Evolutionary conservation across 129 eudicot species (phyloP).

Genomic region (Ambrosia trifida): DNA sequence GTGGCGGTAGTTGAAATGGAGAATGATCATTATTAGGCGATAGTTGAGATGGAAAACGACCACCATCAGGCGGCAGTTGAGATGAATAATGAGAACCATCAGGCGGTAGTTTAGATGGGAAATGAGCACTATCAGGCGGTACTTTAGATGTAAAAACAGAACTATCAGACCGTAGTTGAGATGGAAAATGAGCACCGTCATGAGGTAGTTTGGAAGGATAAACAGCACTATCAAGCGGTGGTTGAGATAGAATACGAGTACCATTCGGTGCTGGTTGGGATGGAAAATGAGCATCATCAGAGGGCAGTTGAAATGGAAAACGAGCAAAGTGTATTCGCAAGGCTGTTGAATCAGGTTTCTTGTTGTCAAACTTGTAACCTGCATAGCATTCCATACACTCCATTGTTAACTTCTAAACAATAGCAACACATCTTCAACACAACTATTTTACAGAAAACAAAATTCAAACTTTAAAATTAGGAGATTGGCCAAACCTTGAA

Average conservation of each 20-base stretch:
- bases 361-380: constrained; percentile 91
- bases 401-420: constrained; percentile 8
- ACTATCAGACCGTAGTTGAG: background rate
- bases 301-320: constrained; percentile 55
- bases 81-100: background rate
- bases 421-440: background rate
- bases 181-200: constrained; percentile 9
- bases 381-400: constrained; percentile 16
- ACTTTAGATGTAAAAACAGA: constrained; percentile 1
- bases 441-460: background rate
- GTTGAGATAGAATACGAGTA: background rate
- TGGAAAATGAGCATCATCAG: background rate
- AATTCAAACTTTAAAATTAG: background rate
- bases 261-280: background rate
- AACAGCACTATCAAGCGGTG: background rate
- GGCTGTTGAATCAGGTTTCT: constrained; percentile 68
- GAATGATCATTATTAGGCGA: background rate
- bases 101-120: constrained; percentile 6
- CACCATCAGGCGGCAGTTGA: background rate
- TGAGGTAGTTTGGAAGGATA: background rate
- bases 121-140: background rate
- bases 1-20: constrained; percentile 2
- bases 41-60: background rate
- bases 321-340: constrained; percentile 76
- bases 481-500: constrained; percentile 61